phyloP scores from a whole-genome alignment of 75 land plant species.

The Sequoia sempervirens region DNA sequence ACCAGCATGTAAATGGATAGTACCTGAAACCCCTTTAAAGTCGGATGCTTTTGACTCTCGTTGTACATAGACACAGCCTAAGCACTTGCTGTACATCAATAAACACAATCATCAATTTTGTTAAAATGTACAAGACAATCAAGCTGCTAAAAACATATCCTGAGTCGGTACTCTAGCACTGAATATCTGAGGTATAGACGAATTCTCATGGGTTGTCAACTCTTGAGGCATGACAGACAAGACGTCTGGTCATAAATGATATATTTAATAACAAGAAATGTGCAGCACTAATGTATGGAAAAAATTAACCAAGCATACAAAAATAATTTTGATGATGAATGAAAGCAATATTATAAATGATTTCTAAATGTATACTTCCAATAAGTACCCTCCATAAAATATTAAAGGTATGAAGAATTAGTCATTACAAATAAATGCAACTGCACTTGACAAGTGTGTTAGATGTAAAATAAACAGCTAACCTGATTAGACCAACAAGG shows the following conservation, averaged over 20 bases:
- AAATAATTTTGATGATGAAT: not conserved
- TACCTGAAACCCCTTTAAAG: constrained; percentile 95
- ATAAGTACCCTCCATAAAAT: not conserved
- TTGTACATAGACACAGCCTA: constrained; percentile 95
- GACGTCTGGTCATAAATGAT: not conserved
- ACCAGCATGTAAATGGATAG: not conserved
- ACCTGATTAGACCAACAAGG: constrained; percentile 97
- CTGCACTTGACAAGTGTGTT: not conserved
- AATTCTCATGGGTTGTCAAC: not conserved
- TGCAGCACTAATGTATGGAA: not conserved
- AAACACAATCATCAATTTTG: not conserved
- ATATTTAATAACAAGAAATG: not conserved
- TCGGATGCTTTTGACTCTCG: constrained; percentile 86
- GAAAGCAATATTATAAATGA: not conserved
- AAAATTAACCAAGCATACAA: not conserved
- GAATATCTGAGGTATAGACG: not conserved
- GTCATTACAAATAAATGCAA: not conserved
- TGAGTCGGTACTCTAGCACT: not conserved
- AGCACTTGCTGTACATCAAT: constrained; percentile 78
- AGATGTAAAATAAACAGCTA: not conserved
- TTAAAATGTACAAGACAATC: not conserved
- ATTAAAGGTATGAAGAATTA: not conserved
- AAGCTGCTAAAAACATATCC: not conserved
- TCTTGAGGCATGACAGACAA: not conserved
- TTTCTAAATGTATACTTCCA: not conserved